Percentiles rank a stretch among this genome's conserved stretches.
Conservation (phyloP, 164 flowering plant species). For the Euptelea pleiosperma region DNA sequence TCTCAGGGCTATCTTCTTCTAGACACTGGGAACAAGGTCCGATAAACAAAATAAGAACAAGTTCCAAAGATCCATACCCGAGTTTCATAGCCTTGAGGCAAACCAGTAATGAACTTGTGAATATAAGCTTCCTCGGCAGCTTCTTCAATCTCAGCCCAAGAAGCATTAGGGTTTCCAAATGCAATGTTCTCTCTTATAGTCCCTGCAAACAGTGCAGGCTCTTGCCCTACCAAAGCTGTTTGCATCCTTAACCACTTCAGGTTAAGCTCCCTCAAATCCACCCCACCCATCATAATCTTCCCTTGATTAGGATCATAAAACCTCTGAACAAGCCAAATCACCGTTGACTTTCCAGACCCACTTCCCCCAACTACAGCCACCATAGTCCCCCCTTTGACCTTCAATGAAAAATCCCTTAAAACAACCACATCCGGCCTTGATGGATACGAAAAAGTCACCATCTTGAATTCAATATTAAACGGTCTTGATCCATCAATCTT, state of each 20-base stretch:
- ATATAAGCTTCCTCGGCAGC: conserved; percentile 70
- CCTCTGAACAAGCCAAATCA: conserved; percentile 65
- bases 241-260: conserved; percentile 69
- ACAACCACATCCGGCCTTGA: conserved; percentile 56
- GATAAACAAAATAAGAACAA: too few species aligned
- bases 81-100: conserved; percentile 82
- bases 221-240: conserved; percentile 72
- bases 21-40: too few species aligned
- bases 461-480: conserved; percentile 54
- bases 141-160: conserved; percentile 72
- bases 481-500: conserved; percentile 36
- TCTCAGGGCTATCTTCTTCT: too few species aligned
- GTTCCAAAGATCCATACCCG: conserved; percentile 43
- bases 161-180: conserved; percentile 57
- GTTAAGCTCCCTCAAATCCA: conserved; percentile 58
- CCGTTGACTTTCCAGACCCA: conserved; percentile 78
- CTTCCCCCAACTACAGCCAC: conserved; percentile 75
- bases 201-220: conserved; percentile 72
- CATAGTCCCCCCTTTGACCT: conserved; percentile 56
- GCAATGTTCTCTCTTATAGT: conserved; percentile 68
- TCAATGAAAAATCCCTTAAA: conserved; percentile 48
- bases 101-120: conserved; percentile 62
- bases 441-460: conserved; percentile 67
- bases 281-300: conserved; percentile 48
- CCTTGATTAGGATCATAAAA: conserved; percentile 73